Evolutionary conservation across 2,329 filamentous ascomycete genomes (phyloP), one percentile per base, ranked within the genome.

Genomic region (Fusarium sp.): DNA sequence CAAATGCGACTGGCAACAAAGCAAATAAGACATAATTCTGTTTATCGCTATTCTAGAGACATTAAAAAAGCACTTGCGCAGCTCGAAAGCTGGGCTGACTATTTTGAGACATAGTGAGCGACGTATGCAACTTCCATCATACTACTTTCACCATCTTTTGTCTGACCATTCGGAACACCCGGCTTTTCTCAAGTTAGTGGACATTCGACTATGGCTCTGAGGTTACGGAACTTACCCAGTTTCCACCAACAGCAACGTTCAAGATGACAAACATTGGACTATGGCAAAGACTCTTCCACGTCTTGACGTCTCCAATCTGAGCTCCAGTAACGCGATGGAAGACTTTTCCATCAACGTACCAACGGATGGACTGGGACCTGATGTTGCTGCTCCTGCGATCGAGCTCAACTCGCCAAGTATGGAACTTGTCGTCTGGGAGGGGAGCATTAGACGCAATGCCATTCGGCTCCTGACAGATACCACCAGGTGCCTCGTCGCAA

Each of bases 231-330:
- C 84, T 75, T 78, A 85, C 85, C 83, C 78, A 84, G 69, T 82
- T 77, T 26, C 86, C 86, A 11, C 86, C 86, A 31, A 88, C 82
- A 45, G 87, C 86, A 7, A 88, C 78, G 62, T 89, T 88, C 53
- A 89, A 75, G 55, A 88, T 82, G 50, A 88, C 73, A 67, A 82
- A 87, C 72, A 86, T 70, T 3, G 85, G 82, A 54, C 78, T 83
- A 66, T 87, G 83, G 21, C 84, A 84, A 19, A 88, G 75, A 5
- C 80, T 78, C 5, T 75, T 80, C 86, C 86, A 89, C n/a, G 83
- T 77, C 2, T 73, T 75, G 57, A 80, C 74, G 60, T 86, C 80
- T 39, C 78, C 80, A 59, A 88, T 80, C 24, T 81, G 75, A 0
- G 76, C 71, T 1, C 85, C 86, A 4, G 77, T 80, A 22, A 88